A percentile compares a stretch with the other conserved stretches of the same genome.
These are phyloP conservation scores for Butyriboletus loyo DNA, from an alignment of 768 basidiomycete species.

Conservation along the genomic window DNA sequence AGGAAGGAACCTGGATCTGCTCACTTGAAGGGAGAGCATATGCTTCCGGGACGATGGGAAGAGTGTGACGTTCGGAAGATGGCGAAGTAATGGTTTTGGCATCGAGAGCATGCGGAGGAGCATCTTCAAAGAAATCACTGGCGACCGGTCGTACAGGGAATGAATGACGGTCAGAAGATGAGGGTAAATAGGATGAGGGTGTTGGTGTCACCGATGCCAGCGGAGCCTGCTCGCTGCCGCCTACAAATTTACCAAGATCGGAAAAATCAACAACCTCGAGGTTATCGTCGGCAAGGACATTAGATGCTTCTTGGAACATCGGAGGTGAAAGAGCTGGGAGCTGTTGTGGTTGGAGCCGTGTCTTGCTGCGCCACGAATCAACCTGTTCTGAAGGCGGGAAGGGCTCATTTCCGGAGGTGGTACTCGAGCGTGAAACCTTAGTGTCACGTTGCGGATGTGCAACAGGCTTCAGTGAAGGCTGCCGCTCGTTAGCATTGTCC, in stretches of 20 bases:
- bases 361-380: slow-evolving; percentile 68
- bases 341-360: slow-evolving; percentile 28
- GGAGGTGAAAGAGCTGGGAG: slow-evolving; percentile 32
- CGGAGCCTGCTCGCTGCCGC: slow-evolving; percentile 31
- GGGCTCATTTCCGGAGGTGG: slow-evolving; percentile 20
- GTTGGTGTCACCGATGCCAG: slow-evolving; percentile 8
- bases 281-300: slow-evolving; percentile 50
- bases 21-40: slow-evolving; percentile 8
- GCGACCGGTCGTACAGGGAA: slow-evolving; percentile 52
- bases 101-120: slow-evolving; percentile 29
- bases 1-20: slow-evolving; percentile 1
- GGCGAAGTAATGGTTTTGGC: slow-evolving; percentile 35
- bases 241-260: slow-evolving; percentile 70
- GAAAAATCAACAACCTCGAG: slow-evolving; percentile 81
- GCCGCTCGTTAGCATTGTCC: slow-evolving; percentile 26
- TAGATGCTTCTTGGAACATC: slow-evolving; percentile 36
- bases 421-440: slow-evolving; percentile 1
- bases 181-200: slow-evolving; percentile 18
- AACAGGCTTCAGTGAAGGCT: slow-evolving; percentile 34
- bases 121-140: slow-evolving; percentile 72
- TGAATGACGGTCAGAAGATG: slow-evolving; percentile 17
- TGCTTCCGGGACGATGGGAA: slow-evolving; percentile 16
- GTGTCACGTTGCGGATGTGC: slow-evolving; percentile 21
- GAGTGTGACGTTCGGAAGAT: slow-evolving; percentile 14
- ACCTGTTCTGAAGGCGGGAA: slow-evolving; percentile 35